phyloP scores from a whole-genome alignment of 2,329 filamentous ascomycete genomes.

The Drechmeria coniospora region DNA sequence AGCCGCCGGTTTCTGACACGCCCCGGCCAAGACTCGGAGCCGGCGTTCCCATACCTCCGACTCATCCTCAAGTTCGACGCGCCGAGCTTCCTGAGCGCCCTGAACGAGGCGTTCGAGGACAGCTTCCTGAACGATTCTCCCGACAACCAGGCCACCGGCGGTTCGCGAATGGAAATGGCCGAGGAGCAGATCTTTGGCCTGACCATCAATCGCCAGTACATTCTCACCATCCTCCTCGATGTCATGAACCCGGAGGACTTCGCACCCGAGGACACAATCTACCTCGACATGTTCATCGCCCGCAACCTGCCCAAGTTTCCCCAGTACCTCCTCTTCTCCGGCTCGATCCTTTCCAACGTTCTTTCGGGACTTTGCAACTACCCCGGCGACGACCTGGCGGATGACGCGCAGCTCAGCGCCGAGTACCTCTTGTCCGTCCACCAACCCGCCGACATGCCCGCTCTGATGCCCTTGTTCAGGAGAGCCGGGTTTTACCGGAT shows the following conservation, averaged over 20 bases:
- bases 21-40: conserved; percentile 40
- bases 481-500: conserved; percentile 80
- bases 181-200: conserved; percentile 53
- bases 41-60: conserved; percentile 72
- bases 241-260: conserved; percentile 74
- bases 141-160: conserved; percentile 43
- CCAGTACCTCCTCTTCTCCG: conserved; percentile 83
- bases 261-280: conserved; percentile 68
- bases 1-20: conserved; percentile 45
- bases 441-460: conserved; percentile 67
- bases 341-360: conserved; percentile 68
- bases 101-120: conserved; percentile 97
- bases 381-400: conserved; percentile 62
- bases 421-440: conserved; percentile 92
- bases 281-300: conserved; percentile 96
- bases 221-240: conserved; percentile 79
- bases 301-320: conserved; percentile 93
- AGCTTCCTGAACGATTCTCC: conserved; percentile 73
- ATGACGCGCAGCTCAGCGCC: conserved; percentile 91
- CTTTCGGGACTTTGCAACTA: conserved; percentile 73
- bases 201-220: conserved; percentile 79
- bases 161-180: conserved; percentile 31
- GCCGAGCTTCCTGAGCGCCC: conserved; percentile 79
- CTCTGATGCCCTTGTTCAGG: conserved; percentile 62
- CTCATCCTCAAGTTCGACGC: conserved; percentile 79